Evolutionary conservation across 805 yeast genomes (phyloP).

Genomic region (Tanozyma kutaoensis): DNA sequence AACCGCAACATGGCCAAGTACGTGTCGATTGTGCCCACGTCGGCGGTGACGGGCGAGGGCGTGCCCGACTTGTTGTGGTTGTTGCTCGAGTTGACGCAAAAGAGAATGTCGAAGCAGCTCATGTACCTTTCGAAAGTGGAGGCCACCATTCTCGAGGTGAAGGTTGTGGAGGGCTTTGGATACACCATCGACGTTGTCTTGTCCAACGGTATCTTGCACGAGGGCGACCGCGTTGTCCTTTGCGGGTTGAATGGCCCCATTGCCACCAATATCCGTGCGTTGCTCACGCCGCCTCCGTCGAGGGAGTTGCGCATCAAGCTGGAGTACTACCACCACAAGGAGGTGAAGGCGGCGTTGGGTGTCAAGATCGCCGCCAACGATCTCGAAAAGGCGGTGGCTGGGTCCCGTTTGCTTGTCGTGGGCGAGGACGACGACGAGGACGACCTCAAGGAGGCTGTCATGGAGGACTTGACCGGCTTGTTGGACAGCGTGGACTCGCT

Average conservation of each 20-base stretch:
- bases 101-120: conserved; percentile 97
- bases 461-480: conserved; percentile 94
- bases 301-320: conserved; percentile 93
- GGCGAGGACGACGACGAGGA: conserved; percentile 98
- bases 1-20: conserved; percentile 87
- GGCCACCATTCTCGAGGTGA: conserved; percentile 94
- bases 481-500: conserved; percentile 89
- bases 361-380: conserved; percentile 97
- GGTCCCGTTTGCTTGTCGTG: conserved; percentile 88
- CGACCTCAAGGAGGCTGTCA: conserved; percentile 92
- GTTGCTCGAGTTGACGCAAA: conserved; percentile 87
- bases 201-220: conserved; percentile 90
- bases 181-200: conserved; percentile 95
- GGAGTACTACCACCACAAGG: conserved; percentile 93
- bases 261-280: conserved; percentile 89
- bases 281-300: conserved; percentile 94
- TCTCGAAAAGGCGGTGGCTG: conserved; percentile 97
- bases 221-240: conserved; percentile 89
- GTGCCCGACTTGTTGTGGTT: conserved; percentile 97
- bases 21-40: conserved; percentile 95
- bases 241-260: conserved; percentile 99
- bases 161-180: conserved; percentile 97
- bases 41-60: conserved; percentile 99
- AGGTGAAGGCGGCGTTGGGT: conserved; percentile 98
- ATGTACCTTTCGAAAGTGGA: conserved; percentile 90